Percentiles rank a stretch among this genome's conserved stretches.
phyloP scores from a whole-genome alignment of 2,329 filamentous ascomycete species.

The Colletotrichum noveboracense region DNA sequence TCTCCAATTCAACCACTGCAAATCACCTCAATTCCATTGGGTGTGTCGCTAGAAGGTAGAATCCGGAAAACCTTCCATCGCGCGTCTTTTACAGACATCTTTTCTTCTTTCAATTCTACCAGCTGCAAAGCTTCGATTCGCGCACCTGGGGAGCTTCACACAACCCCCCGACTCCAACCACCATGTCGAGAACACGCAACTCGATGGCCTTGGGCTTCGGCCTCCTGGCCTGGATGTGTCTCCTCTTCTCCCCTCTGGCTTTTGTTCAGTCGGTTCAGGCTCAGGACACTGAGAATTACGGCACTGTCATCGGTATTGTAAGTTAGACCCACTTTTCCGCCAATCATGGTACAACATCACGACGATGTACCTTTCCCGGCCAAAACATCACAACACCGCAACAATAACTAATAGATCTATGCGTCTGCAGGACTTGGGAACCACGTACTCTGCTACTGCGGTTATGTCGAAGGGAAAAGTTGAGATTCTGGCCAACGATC shows the following conservation, averaged over 20 bases:
- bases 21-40: slow-evolving; percentile 19
- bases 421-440: slow-evolving; percentile 74
- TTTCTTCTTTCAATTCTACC: not conserved
- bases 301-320: slow-evolving; percentile 92
- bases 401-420: not conserved
- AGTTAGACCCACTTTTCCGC: slow-evolving; percentile 32
- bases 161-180: not conserved
- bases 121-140: not conserved
- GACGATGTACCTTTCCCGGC: rapidly evolving
- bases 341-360: not conserved
- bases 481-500: slow-evolving; percentile 94
- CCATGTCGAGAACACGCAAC: slow-evolving; percentile 65
- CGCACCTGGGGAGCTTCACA: slow-evolving; percentile 19
- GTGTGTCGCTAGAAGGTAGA: slow-evolving; percentile 20
- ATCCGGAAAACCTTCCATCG: not conserved
- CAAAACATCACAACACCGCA: not conserved
- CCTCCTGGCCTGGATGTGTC: slow-evolving; percentile 88
- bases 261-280: slow-evolving; percentile 80
- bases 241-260: slow-evolving; percentile 86
- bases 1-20: slow-evolving; percentile 14
- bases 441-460: too few relatives aligned
- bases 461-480: slow-evolving; percentile 68
- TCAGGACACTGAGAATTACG: slow-evolving; percentile 78
- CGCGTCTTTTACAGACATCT: not conserved
- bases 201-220: slow-evolving; percentile 82